phyloP scores from a whole-genome alignment of 768 basidiomycete genomes.

The Suillus sp. region DNA sequence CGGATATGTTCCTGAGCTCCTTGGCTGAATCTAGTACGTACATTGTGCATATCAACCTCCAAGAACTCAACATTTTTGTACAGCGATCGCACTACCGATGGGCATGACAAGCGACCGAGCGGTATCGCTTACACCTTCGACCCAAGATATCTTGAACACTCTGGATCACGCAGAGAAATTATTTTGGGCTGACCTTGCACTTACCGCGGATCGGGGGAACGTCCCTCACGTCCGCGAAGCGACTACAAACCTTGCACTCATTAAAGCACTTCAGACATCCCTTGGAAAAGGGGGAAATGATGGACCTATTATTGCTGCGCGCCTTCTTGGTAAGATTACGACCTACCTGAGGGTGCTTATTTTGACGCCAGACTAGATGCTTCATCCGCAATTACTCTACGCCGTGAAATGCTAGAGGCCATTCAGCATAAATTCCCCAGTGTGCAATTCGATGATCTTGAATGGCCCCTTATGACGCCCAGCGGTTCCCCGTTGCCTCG shows the following conservation, averaged over 20 bases:
- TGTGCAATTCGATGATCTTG: constrained; percentile 58
- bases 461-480: constrained; percentile 65
- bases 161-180: constrained; percentile 70
- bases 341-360: background rate
- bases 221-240: constrained; percentile 77
- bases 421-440: constrained; percentile 70
- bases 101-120: constrained; percentile 58
- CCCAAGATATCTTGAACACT: constrained; percentile 57
- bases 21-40: constrained; percentile 88
- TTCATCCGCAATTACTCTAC: constrained; percentile 74
- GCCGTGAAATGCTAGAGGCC: constrained; percentile 83
- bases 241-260: constrained; percentile 65
- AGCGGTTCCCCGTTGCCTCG: constrained; percentile 42
- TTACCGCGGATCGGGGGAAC: constrained; percentile 58
- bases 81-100: constrained; percentile 85
- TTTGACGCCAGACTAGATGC: constrained; percentile 51
- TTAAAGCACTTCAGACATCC: constrained; percentile 78
- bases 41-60: background rate
- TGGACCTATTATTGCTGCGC: constrained; percentile 57
- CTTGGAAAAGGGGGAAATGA: constrained; percentile 61
- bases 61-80: constrained; percentile 16
- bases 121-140: constrained; percentile 43
- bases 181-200: constrained; percentile 64
- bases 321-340: constrained; percentile 56
- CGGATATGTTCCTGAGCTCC: constrained; percentile 89